These are phyloP conservation scores for Grosmannia serpens DNA, from an alignment of 2,329 filamentous ascomycete genomes.

Conservation along the genomic window DNA sequence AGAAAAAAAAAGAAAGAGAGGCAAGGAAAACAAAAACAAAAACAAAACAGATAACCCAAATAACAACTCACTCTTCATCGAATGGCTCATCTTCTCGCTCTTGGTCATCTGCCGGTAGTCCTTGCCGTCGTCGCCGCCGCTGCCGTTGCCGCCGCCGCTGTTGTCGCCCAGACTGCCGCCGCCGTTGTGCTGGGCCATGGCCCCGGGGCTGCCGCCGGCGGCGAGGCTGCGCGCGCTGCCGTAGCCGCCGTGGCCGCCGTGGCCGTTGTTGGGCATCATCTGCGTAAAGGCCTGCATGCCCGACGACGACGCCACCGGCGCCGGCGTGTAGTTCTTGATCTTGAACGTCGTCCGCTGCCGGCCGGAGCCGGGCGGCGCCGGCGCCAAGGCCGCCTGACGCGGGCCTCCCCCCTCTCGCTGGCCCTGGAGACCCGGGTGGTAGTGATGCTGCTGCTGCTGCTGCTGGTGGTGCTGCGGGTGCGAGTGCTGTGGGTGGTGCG, in stretches of 20 bases:
- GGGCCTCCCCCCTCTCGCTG: too few species aligned
- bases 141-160: conserved; percentile 7
- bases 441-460: not conserved
- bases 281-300: conserved; percentile 12
- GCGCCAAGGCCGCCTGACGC: conserved; percentile 2
- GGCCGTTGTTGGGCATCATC: conserved; percentile 9
- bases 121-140: conserved; percentile 29
- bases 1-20: not conserved
- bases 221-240: not conserved
- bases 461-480: not conserved
- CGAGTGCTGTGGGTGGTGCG: not conserved
- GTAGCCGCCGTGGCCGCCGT: not conserved
- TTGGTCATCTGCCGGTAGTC: conserved; percentile 52
- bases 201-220: not conserved
- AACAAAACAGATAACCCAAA: too few species aligned
- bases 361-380: conserved; percentile 8
- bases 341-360: conserved; percentile 20
- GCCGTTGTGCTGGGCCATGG: not conserved
- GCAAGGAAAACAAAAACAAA: not conserved
- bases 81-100: conserved; percentile 54
- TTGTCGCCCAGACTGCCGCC: not conserved
- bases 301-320: conserved; percentile 7
- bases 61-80: conserved; percentile 50
- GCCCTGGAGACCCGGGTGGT: not conserved
- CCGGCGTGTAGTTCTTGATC: conserved; percentile 21